These are phyloP conservation scores for Sparassis latifolia DNA, from an alignment of 1,284 basidiomycete species.

Conservation along the genomic window DNA sequence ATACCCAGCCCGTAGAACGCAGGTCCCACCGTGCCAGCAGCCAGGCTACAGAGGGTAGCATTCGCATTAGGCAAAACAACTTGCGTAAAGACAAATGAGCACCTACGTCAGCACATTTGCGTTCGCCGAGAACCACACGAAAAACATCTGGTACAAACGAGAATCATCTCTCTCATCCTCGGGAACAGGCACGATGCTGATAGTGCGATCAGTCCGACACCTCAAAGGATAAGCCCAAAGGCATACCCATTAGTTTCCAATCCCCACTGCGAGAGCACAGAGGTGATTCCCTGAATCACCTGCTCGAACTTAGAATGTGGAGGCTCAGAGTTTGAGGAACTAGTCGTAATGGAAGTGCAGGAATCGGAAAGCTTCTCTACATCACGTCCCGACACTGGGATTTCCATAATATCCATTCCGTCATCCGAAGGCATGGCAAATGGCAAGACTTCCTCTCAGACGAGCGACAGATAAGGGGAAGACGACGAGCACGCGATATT, in stretches of 20 bases:
- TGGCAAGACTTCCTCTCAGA: no score
- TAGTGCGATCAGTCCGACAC: background rate
- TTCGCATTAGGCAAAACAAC: no score
- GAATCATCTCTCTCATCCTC: conserved; percentile 40
- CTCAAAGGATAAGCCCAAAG: background rate
- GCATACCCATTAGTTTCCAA: conserved; percentile 24
- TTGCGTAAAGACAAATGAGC: background rate
- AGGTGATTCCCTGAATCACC: conserved; percentile 3
- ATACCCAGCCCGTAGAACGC: conserved; percentile 52
- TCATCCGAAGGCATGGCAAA: no score
- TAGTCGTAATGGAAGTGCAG: no score
- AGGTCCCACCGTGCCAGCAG: conserved; percentile 53
- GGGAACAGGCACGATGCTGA: conserved; percentile 47
- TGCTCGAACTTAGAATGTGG: no score
- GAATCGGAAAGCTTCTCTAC: no score
- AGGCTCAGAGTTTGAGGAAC: no score
- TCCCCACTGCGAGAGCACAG: conserved; percentile 18
- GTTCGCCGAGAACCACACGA: conserved; percentile 60
- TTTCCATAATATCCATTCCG: no score
- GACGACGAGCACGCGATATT: no score
- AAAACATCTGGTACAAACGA: conserved; percentile 57
- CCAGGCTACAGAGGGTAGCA: conserved; percentile 29
- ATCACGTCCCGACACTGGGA: no score
- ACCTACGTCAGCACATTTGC: conserved; percentile 50
- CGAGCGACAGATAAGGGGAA: no score